Conservation (phyloP, 768 basidiomycete genomes). For the Pisolithus microcarpus region DNA sequence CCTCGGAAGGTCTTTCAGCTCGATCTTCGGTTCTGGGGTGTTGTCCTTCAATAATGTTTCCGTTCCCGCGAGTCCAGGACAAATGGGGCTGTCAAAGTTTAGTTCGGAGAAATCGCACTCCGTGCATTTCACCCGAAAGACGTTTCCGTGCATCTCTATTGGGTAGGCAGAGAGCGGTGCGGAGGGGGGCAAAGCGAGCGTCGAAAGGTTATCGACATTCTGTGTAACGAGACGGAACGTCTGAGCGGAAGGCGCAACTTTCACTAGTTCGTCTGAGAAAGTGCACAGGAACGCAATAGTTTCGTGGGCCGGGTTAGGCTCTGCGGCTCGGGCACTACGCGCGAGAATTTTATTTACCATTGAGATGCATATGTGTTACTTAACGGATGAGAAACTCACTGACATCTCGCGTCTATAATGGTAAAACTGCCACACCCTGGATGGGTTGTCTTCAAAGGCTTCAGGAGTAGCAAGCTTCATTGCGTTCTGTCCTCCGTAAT, state of each 20-base stretch:
- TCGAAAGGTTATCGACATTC: slow-evolving; percentile 52
- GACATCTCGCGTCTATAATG: slow-evolving; percentile 52
- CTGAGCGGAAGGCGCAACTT: slow-evolving; percentile 31
- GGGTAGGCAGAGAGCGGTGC: not conserved
- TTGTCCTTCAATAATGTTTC: too few relatives aligned
- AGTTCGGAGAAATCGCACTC: too few relatives aligned
- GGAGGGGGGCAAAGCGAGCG: slow-evolving; percentile 25
- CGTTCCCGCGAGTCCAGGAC: too few relatives aligned
- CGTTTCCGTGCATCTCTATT: slow-evolving; percentile 55
- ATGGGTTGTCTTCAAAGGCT: slow-evolving; percentile 42
- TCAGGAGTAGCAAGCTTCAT: slow-evolving; percentile 47
- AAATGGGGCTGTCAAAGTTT: too few relatives aligned
- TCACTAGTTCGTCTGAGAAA: not conserved
- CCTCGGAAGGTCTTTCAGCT: too few relatives aligned
- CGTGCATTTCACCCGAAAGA: too few relatives aligned
- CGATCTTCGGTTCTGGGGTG: too few relatives aligned
- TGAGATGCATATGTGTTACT: not conserved
- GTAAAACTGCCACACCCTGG: slow-evolving; percentile 57
- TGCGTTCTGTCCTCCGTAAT: not conserved
- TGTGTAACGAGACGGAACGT: slow-evolving; percentile 51
- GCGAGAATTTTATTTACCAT: not conserved
- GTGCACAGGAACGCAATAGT: slow-evolving; percentile 4
- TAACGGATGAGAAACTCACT: not conserved
- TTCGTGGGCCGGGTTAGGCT: not conserved
- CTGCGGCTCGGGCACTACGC: not conserved